Conservation (phyloP, 176 grass and related monocot genomes). For the Panicum miliaceum region DNA sequence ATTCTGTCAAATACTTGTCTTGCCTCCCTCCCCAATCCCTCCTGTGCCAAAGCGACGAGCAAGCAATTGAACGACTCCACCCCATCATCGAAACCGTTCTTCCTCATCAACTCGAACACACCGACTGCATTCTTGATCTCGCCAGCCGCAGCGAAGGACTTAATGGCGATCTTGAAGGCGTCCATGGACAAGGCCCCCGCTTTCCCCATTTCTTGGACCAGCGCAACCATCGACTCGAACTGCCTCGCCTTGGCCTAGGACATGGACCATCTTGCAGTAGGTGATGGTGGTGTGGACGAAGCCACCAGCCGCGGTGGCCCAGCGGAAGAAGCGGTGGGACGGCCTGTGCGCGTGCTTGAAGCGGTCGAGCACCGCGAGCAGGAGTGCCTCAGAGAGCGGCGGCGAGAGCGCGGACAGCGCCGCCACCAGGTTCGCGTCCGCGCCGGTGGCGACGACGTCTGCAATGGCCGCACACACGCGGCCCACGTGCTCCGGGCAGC, state of each 20-base stretch:
- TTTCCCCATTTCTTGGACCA: conserved; percentile 86
- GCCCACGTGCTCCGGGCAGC: conserved; percentile 38
- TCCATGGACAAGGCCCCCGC: conserved; percentile 62
- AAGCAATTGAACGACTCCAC: conserved; percentile 90
- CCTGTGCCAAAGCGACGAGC: conserved; percentile 62
- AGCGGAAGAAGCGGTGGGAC: conserved; percentile 65
- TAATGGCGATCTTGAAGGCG: conserved; percentile 78
- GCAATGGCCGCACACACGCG: conserved; percentile 66
- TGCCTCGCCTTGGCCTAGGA: conserved; percentile 80
- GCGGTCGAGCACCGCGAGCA: conserved; percentile 56
- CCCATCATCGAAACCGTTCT: conserved; percentile 59
- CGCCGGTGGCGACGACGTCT: conserved; percentile 41
- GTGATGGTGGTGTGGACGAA: conserved; percentile 57
- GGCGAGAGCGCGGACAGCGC: conserved; percentile 46
- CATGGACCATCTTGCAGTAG: conserved; percentile 78
- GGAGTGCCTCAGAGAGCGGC: conserved; percentile 48
- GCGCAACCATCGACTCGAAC: conserved; percentile 67
- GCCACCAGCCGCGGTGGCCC: conserved; percentile 40
- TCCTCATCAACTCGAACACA: conserved; percentile 76
- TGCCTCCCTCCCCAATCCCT: conserved; percentile 73
- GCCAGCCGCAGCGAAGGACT: conserved; percentile 49
- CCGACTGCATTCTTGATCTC: conserved; percentile 85
- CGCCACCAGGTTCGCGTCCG: conserved; percentile 50
- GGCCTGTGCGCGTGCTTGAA: conserved; percentile 59
- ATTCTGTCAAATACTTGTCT: conserved; percentile 72